A percentile compares a stretch with the other conserved stretches of the same genome.
Conservation (phyloP, 331 rosid genomes). For the Pyracantha coccinea region DNA sequence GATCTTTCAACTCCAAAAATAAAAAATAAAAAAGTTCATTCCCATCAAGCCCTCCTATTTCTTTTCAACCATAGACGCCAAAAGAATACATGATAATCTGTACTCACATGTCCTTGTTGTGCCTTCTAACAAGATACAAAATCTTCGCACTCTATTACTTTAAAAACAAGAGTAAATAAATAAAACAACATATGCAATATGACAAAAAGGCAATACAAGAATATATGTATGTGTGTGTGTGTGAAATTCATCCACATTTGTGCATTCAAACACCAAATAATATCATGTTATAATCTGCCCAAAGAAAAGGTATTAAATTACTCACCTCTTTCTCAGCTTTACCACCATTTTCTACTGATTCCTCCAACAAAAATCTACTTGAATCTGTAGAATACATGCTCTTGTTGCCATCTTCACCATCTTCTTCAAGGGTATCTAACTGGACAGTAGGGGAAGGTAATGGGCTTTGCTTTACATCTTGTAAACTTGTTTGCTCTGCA, state of each 20-base stretch:
- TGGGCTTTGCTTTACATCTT: conserved; percentile 34
- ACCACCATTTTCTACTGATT: conserved; percentile 13
- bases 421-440: conserved; percentile 52
- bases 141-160: not conserved
- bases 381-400: conserved; percentile 35
- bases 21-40: not conserved
- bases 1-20: not conserved
- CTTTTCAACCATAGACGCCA: not conserved
- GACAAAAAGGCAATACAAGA: not conserved
- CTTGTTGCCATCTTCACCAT: conserved; percentile 47
- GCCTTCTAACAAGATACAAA: not conserved
- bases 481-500: conserved; percentile 22
- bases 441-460: conserved; percentile 28
- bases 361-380: conserved; percentile 34
- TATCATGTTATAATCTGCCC: not conserved
- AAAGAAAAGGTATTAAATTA: not conserved
- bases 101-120: not conserved
- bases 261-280: conserved; percentile 7
- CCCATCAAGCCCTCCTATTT: not conserved
- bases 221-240: too few species aligned
- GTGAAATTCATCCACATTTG: not conserved
- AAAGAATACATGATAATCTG: not conserved
- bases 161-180: not conserved
- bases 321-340: conserved; percentile 65
- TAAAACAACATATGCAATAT: not conserved